Conservation (phyloP, 2,329 filamentous ascomycete species). For the Fusarium pseudocircinatum region DNA sequence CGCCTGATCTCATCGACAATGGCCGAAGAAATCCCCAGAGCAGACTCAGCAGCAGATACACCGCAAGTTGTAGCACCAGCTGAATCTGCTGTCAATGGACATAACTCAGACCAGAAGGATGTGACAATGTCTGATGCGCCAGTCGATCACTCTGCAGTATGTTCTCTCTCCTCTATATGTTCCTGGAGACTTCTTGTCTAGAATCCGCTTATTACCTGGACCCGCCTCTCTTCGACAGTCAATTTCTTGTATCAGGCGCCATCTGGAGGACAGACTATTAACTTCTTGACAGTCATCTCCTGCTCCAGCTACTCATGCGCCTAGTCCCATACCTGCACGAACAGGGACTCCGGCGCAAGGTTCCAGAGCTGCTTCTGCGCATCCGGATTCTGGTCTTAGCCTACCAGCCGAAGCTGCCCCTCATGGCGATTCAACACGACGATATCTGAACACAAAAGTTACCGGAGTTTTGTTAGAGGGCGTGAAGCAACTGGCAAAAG, state of each 20-base stretch:
- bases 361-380: slow-evolving; percentile 66
- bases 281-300: slow-evolving; percentile 50
- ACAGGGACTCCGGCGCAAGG: slow-evolving; percentile 61
- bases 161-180: neutral
- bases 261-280: neutral
- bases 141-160: slow-evolving; percentile 53
- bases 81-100: slow-evolving; percentile 35
- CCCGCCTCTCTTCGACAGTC: neutral
- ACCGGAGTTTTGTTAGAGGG: slow-evolving; percentile 75
- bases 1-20: slow-evolving; percentile 32
- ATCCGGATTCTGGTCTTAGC: slow-evolving; percentile 62
- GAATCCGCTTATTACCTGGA: neutral
- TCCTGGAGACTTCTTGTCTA: too few relatives aligned
- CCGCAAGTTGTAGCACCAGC: slow-evolving; percentile 33
- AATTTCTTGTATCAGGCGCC: neutral
- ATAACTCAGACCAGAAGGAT: slow-evolving; percentile 48
- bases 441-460: slow-evolving; percentile 77
- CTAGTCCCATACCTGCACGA: slow-evolving; percentile 55
- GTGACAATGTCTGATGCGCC: slow-evolving; percentile 56
- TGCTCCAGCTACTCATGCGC: slow-evolving; percentile 48
- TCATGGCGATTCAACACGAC: slow-evolving; percentile 74
- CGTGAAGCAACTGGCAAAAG: slow-evolving; percentile 76
- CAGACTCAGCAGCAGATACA: slow-evolving; percentile 31
- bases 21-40: slow-evolving; percentile 44
- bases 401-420: slow-evolving; percentile 68